Conservation (phyloP, 2,329 filamentous ascomycete species). For the Fusarium avenaceum region DNA sequence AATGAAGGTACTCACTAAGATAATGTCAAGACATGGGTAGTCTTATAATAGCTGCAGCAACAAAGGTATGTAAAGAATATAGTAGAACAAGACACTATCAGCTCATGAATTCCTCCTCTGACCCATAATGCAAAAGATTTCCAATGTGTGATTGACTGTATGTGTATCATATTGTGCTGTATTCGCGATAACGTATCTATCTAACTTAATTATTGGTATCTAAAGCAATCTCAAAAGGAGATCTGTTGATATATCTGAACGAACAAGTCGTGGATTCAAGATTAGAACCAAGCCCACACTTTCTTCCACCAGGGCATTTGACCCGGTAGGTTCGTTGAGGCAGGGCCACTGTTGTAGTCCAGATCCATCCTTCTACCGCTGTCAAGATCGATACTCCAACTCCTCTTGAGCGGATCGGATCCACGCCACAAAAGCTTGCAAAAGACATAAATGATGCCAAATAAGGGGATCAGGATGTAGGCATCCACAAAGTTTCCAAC, state of each 20-base stretch:
- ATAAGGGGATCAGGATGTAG: constrained; percentile 72
- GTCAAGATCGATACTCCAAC: constrained; percentile 68
- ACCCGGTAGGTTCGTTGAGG: constrained; percentile 49
- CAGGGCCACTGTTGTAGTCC: constrained; percentile 58
- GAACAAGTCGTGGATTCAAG: background rate
- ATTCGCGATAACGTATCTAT: background rate
- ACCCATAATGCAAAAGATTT: background rate
- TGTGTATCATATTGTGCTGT: background rate
- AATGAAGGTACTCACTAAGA: constrained; percentile 5
- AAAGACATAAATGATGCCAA: constrained; percentile 67
- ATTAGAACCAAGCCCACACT: constrained; percentile 59
- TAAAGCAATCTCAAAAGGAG: background rate
- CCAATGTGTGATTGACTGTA: background rate
- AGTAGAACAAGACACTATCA: background rate
- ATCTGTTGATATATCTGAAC: background rate
- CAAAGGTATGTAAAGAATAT: background rate
- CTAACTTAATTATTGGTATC: background rate
- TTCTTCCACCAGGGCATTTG: constrained; percentile 59
- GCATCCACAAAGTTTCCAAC: constrained; percentile 73
- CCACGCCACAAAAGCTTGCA: constrained; percentile 67
- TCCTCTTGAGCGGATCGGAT: constrained; percentile 64
- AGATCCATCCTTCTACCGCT: constrained; percentile 68
- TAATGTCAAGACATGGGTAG: background rate
- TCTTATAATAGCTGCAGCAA: background rate
- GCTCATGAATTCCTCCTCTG: background rate